Base-by-base conservation (phyloP, 73 alveolate genomes). In the Uronychia binucleata region DNA sequence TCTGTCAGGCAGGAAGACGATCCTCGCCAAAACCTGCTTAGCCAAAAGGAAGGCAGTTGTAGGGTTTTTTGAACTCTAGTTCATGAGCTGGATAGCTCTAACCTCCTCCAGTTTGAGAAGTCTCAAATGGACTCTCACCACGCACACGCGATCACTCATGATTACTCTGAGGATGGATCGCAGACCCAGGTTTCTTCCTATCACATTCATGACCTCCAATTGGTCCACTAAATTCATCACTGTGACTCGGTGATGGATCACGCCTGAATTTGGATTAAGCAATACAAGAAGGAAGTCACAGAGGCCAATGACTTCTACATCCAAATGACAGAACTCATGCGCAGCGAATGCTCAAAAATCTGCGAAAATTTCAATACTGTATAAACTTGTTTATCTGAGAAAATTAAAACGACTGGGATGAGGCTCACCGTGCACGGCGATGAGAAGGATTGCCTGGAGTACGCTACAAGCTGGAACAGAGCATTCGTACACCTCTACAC, bases 391-490 rank as follows among this genome's bases (percentile, higher is more conserved):
- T 46, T n/a, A n/a, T n/a, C n/a, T n/a, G n/a, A 46, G 19, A 46
- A 11, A 5, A 5, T 19, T 46, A 46, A 19, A 46, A 46, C 67
- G 81, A 28, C 58, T 75, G 26, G 8, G 81, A 75, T 8, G 30
- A 1, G 81, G 32, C 5, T 5, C 25, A 75, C 27, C 28, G 1
- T 13, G 81, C 81, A 28, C 58, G 91, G 85, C 28, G 29, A 86
- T n/a, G 96, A 93, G 88, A 91, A 91, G 76, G 98, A 95, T 87
- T 97, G 88, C 57, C 89, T 95, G 82, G 98, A 94, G 59, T 93
- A 92, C 81, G 96, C 98, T 26, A 91, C 96, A 1, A 86, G 94
- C 74, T 95, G 98, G 98, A 87, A 92, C 67, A 88, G 98, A 78
- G 97, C 97, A 35, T 92, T 95, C 77, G 78, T 84, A 13, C 33